Evolutionary conservation across 176 grass and related monocot genomes (phyloP).

Genomic region (Lolium multiflorum): DNA sequence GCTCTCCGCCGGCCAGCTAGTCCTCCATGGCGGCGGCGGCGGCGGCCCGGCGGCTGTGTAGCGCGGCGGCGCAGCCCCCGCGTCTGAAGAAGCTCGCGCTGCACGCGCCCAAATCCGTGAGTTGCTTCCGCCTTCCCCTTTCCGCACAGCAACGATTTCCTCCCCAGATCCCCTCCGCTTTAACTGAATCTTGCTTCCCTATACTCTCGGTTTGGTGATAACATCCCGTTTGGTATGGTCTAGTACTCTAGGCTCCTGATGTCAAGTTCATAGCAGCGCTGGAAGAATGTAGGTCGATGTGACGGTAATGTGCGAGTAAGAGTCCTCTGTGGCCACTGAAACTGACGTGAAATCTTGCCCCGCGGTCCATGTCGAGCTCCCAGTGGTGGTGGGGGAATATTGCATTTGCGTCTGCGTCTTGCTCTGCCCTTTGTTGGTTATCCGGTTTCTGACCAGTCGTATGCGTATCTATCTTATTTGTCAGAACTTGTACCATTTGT

Average conservation of each 20-base stretch:
- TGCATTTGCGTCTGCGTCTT: neutral
- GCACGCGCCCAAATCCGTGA: constrained; percentile 69
- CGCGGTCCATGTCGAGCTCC: neutral
- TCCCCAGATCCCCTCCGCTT: neutral
- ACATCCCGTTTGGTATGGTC: neutral
- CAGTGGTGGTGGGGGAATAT: neutral
- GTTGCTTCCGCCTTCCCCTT: neutral
- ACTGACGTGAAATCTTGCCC: neutral
- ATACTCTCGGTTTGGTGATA: neutral
- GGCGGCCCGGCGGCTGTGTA: constrained; percentile 55
- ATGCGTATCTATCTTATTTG: neutral
- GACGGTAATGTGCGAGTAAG: neutral
- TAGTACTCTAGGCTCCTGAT: neutral
- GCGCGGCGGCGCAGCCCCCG: constrained; percentile 43
- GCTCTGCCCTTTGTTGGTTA: neutral
- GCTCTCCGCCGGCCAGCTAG: neutral
- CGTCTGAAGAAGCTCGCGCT: constrained; percentile 73
- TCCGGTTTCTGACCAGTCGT: constrained; percentile 8
- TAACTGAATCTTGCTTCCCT: neutral
- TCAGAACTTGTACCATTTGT: neutral
- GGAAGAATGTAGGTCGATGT: neutral
- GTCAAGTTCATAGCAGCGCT: neutral
- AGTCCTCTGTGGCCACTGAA: neutral
- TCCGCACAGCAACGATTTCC: neutral
- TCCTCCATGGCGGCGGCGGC: constrained; percentile 47